Evolutionary conservation across 345 rosid genomes (phyloP), one percentile per base, ranked within the genome.

Genomic region (Moringa oleifera): DNA sequence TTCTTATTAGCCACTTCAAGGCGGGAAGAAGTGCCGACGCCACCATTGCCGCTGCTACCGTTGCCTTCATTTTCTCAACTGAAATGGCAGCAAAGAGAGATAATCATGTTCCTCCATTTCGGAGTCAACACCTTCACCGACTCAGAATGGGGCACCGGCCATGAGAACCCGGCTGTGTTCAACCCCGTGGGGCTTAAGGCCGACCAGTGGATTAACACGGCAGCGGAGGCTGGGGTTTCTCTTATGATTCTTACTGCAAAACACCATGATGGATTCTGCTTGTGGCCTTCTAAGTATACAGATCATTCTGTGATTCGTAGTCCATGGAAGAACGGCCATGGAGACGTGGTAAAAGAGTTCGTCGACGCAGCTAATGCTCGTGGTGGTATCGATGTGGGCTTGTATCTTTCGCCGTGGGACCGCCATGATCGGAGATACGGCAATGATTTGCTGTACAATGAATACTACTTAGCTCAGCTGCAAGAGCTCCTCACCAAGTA

Each of bases 211-310:
- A 78, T 75, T 10, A 54, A 50, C 22, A 22, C 75, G 1, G 89
- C 95, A 0, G 71, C 71, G 2, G 89, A 71, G 20, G 85, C 91
- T 0, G 84, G 95, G 16, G 25, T 81, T 23, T 76, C 82, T 13
- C 80, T 88, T 10, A 24, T 88, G 74, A 83, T 88, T 46, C 72
- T 85, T 4, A 88, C 95, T 0, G 95, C 91, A 0, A 88, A 88
- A 75, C 95, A 88, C 76, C 91, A 88, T 24, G 95, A 88, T 8
- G 95, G 95, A 4, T 88, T 88, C 56, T 88, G 95, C 70, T 58
- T 88, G 62, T 88, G 91, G 91, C 95, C 91, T 5, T 74, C 83
- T 0, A 83, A 73, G 45, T 88, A 85, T 57, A 88, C 95, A 0
- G 79, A 73, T 23, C 91, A 88, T 60, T 85, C 89, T 2, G 91